Percentiles rank a stretch among this genome's conserved stretches.
These are phyloP conservation scores for Fragaria vesca DNA, from an alignment of 306 rosid genomes.

Conservation along the genomic window DNA sequence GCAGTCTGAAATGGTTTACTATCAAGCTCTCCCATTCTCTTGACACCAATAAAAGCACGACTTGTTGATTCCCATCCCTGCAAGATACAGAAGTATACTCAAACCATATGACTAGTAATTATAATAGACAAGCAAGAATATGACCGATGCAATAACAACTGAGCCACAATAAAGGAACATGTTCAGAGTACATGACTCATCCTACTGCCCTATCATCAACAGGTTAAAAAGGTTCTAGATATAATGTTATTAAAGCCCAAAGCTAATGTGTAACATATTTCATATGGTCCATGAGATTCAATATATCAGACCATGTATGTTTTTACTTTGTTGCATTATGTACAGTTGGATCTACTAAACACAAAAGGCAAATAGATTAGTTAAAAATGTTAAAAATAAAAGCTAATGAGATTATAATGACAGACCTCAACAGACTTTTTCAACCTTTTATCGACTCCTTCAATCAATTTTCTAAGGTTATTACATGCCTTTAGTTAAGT, in stretches of 20 bases:
- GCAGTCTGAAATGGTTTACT: conserved; percentile 42
- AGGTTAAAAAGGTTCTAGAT: background rate
- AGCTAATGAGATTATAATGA: background rate
- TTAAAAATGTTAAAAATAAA: background rate
- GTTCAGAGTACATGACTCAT: background rate
- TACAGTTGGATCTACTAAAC: background rate
- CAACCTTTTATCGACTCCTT: background rate
- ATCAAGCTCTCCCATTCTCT: conserved; percentile 60
- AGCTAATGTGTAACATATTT: background rate
- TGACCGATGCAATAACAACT: background rate
- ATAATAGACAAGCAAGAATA: background rate
- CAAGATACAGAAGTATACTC: background rate
- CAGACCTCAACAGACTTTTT: background rate
- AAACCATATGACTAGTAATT: background rate
- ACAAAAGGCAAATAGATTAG: too few species aligned
- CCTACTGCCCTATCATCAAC: background rate
- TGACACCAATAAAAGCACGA: conserved; percentile 40
- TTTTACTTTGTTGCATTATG: background rate
- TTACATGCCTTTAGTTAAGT: background rate
- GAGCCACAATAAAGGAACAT: background rate
- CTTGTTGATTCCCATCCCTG: conserved; percentile 31
- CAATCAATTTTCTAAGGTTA: background rate
- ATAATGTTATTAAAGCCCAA: background rate
- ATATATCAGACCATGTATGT: background rate
- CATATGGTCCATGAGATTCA: background rate